Conservation (phyloP, 495 filamentous ascomycete species). For the Thermothielavioides terrestris region DNA sequence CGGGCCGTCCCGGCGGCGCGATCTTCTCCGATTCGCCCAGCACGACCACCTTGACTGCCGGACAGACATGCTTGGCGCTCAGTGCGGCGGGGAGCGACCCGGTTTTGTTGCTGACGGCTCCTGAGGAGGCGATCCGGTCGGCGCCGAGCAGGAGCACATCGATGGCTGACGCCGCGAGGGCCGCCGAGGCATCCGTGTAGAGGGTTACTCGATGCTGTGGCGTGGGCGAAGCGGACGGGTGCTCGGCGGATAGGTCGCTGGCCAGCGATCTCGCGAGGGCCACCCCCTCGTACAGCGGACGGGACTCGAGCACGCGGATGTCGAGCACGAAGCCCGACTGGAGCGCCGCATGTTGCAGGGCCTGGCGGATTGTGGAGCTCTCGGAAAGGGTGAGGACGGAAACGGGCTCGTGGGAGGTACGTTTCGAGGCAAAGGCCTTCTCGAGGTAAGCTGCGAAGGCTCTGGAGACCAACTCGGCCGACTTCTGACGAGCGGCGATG, state of each 20-base stretch:
- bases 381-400: constrained; percentile 50
- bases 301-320: constrained; percentile 54
- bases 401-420: constrained; percentile 22
- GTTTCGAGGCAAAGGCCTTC: constrained; percentile 8
- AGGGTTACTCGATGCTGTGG: constrained; percentile 36
- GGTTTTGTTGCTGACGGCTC: constrained; percentile 57
- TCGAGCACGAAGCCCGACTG: constrained; percentile 32
- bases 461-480: constrained; percentile 27
- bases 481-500: constrained; percentile 3
- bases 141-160: constrained; percentile 54
- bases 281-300: constrained; percentile 58
- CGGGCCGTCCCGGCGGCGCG: constrained; percentile 29
- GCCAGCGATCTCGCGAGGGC: constrained; percentile 44
- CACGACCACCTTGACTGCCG: constrained; percentile 41
- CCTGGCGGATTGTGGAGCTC: constrained; percentile 48
- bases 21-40: constrained; percentile 55
- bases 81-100: constrained; percentile 52
- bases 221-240: constrained; percentile 13
- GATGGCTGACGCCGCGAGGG: constrained; percentile 38
- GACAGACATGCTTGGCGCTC: constrained; percentile 37
- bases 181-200: constrained; percentile 54
- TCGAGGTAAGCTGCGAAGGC: constrained; percentile 23
- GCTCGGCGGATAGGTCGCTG: constrained; percentile 16
- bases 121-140: constrained; percentile 49
- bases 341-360: constrained; percentile 19